Base-by-base conservation (phyloP, 495 filamentous ascomycete genomes). In the Chaetomidium leptoderma region DNA sequence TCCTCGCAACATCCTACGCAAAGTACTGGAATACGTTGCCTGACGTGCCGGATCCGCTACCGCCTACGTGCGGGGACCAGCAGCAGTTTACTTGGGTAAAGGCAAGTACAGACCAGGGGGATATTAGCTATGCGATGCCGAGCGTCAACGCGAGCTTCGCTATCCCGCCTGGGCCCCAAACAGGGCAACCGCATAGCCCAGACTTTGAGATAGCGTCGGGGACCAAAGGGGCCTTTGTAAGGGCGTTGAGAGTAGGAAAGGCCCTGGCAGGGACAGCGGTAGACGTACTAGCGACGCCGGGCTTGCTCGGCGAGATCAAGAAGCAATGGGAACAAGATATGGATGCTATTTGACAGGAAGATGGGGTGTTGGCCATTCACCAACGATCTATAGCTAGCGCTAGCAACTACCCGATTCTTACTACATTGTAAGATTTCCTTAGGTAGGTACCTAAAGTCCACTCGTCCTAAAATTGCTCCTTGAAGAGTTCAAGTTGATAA, bases 111-210 rank as follows among this genome's bases (percentile, higher is more conserved):
- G 81, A 79, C 53, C 78, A 81, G 77, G 85, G 85, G 0, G 79
- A 88, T 63, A 76, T 89, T 57, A 85, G 81, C 64, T 80, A 87
- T 62, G 76, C 78, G 7, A 30, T 44, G 54, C 86, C 86, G 21
- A 84, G 81, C 33, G 60, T 90, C 17, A 82, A 76, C 57, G 73
- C 77, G 2, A 78, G 80, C 40, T 87, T 88, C 26, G 42, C 55
- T 4, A 86, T 90, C 13, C 66, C 63, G 11, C 64, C 70, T 10
- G 74, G 70, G 0, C 69, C 74, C 3, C 64, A 73, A 14, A 76
- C 74, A 0, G 72, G 69, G 3, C 78, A 75, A n/a, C 80, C 76
- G 13, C 85, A 89, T 63, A 85, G 76, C 60, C 80, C 82, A 0
- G 76, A 76, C 3, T 89, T 87, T 71, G 77, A 80, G 23, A 69